Conservation (phyloP, 2,329 filamentous ascomycete genomes). For the Diatrype stigma region DNA sequence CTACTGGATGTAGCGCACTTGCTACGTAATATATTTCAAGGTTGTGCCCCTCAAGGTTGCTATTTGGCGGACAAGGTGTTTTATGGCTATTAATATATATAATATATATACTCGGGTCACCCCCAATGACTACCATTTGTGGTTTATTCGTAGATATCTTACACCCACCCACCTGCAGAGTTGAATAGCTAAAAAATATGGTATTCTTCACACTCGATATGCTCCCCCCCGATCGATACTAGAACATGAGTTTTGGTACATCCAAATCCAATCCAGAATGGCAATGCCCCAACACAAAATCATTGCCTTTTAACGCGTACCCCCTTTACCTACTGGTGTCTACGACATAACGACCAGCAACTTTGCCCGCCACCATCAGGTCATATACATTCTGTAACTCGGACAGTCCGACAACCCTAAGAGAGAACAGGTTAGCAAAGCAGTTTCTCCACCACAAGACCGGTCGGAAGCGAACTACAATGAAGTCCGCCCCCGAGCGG, state of each 20-base stretch:
- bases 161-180: no score
- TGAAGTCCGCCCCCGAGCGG: not conserved
- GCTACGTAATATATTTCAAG: not conserved
- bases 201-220: no score
- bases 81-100: no score
- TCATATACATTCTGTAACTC: not conserved
- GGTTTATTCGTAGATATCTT: no score
- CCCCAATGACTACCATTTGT: no score
- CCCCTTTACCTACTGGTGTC: not conserved
- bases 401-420: slow-evolving; percentile 1
- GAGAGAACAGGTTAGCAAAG: not conserved
- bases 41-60: not conserved
- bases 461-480: not conserved
- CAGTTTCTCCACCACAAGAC: not conserved
- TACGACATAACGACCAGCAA: slow-evolving; percentile 1
- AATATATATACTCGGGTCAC: no score
- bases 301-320: not conserved
- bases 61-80: not conserved
- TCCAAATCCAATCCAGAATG: not conserved
- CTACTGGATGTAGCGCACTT: no score
- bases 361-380: not conserved
- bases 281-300: not conserved
- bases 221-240: no score
- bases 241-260: no score
- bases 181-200: no score